Evolutionary conservation across 345 rosid genomes (phyloP), one percentile per base, ranked within the genome.

Genomic region (Salix arbutifolia): DNA sequence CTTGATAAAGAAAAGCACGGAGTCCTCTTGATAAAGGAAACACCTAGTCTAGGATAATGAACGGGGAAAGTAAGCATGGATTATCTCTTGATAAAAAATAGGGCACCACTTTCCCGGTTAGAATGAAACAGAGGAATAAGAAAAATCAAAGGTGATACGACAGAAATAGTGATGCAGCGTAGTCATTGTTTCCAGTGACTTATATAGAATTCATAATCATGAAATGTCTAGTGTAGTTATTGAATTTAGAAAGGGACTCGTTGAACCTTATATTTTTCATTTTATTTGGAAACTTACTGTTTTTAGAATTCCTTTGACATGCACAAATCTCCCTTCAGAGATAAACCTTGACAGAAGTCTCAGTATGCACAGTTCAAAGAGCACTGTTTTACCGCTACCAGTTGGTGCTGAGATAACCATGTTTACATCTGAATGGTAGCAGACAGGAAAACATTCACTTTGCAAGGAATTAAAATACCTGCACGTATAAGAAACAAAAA

Each of bases 331-430:
- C 71, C 91, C 90, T 35, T 91, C 77, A 16, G 90, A 81, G 65
- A 96, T 77, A 81, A 91, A 92, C 80, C 86, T 88, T 2, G 95
- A 89, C 65, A 96, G 95, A 67, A 93, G 96, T 89, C 96, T 93
- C 84, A 93, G 74, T 73, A 93, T 87, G 86, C 97, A 91, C 19
- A 93, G 92, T 84, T 96, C 99, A 72, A 96, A 96, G 69, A 96
- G 97, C 10, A 89, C 97, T 2, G 99, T 93, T 83, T 96, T 93
- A 69, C 98, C 98, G 76, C 99, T 96, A 70, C 99, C 99, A 60
- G 99, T 93, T 4, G 99, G 98, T n/a, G 99, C 99, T 3, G 98
- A 93, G 61, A 96, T 80, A 69, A 93, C 95, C 98, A 96, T 96
- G 87, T 92, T 93, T 79, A 86, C 83, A 76, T 93, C 94, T 31